These are phyloP conservation scores for Salvia hispanica DNA, from an alignment of 257 asterid genomes.

Conservation along the genomic window DNA sequence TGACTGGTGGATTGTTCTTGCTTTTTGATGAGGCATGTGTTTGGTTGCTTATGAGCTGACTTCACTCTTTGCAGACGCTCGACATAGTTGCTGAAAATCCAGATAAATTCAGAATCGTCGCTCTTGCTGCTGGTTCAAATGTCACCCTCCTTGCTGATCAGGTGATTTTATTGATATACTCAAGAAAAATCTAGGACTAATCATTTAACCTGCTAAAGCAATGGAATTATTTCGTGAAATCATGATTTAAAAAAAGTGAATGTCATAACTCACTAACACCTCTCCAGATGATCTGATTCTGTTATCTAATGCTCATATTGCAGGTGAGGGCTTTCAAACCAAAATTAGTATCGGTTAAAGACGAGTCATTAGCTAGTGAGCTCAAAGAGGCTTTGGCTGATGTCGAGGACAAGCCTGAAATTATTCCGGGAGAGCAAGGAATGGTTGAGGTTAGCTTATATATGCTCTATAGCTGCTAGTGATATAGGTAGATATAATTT, in stretches of 20 bases:
- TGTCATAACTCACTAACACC: not conserved
- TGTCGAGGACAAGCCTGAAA: conserved; percentile 79
- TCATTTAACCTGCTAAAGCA: not conserved
- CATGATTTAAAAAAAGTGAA: not conserved
- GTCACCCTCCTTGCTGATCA: conserved; percentile 98
- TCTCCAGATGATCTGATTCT: not conserved
- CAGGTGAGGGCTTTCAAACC: conserved; percentile 88
- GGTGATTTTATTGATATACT: conserved; percentile 42
- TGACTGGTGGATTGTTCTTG: too few species aligned
- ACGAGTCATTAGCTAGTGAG: conserved; percentile 72
- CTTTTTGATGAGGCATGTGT: too few species aligned
- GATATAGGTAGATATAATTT: conserved; percentile 4
- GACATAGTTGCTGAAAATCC: conserved; percentile 98
- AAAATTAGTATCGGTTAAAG: conserved; percentile 74
- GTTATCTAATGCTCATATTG: conserved; percentile 22
- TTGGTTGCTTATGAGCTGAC: conserved; percentile 25
- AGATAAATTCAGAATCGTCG: conserved; percentile 79
- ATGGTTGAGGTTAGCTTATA: conserved; percentile 70
- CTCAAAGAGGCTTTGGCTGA: conserved; percentile 88
- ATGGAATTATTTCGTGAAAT: not conserved
- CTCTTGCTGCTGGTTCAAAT: conserved; percentile 99
- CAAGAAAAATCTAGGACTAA: conserved; percentile 7
- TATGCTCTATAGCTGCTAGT: conserved; percentile 5
- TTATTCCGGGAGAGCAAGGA: conserved; percentile 95
- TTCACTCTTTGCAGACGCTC: conserved; percentile 63